Evolutionary conservation across 192 early-diverging fungal genomes (phyloP).

Genomic region (Rhizophlyctis rosea): DNA sequence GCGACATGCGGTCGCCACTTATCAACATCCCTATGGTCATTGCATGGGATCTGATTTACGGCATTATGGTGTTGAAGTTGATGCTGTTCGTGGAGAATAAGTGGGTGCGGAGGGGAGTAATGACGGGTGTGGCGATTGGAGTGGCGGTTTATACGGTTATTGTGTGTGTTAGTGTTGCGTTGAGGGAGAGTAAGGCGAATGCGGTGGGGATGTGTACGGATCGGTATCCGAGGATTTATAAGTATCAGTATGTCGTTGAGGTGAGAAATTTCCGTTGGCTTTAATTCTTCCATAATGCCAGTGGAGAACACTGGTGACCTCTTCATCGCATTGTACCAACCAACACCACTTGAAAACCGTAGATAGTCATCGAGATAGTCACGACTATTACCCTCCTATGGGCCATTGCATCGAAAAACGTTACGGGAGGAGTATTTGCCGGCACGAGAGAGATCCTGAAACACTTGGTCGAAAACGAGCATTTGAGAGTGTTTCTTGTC

Average conservation of each 20-base stretch:
- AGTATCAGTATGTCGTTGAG: slow-evolving; percentile 33
- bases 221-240: slow-evolving; percentile 22
- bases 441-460: slow-evolving; percentile 27
- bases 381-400: slow-evolving; percentile 16
- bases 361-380: slow-evolving; percentile 24
- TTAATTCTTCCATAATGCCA: no score
- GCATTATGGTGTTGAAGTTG: slow-evolving; percentile 30
- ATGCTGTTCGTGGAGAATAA: slow-evolving; percentile 27
- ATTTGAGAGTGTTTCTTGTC: slow-evolving; percentile 24
- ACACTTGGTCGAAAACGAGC: slow-evolving; percentile 25
- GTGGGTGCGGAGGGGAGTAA: neutral
- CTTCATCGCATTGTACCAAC: no score
- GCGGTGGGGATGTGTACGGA: slow-evolving; percentile 15
- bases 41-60: slow-evolving; percentile 22
- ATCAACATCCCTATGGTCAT: slow-evolving; percentile 18
- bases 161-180: neutral
- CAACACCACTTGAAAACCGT: no score
- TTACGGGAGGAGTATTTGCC: slow-evolving; percentile 6
- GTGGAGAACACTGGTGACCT: no score
- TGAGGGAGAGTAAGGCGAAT: neutral
- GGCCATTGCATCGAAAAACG: neutral
- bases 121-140: slow-evolving; percentile 8
- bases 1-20: slow-evolving; percentile 19
- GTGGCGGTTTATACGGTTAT: slow-evolving; percentile 14
- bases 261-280: no score